Conservation (phyloP, 2,329 filamentous ascomycete species). For the Venturia nashicola region DNA sequence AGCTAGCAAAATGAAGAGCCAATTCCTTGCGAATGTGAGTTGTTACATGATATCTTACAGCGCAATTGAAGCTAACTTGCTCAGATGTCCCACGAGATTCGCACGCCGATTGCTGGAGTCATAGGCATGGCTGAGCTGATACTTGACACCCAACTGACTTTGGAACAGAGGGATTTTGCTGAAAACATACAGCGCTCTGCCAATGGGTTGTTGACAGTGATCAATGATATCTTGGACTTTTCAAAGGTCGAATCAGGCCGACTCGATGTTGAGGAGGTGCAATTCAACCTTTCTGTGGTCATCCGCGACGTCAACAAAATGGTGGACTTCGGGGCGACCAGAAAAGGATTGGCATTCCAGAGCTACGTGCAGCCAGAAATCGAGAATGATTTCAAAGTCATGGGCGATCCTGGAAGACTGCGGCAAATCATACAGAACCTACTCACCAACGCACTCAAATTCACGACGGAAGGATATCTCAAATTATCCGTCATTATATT, state of each 20-base stretch:
- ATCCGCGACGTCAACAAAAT: conserved; percentile 75
- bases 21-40: conserved; percentile 55
- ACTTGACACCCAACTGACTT: conserved; percentile 52
- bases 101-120: conserved; percentile 67
- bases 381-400: conserved; percentile 59
- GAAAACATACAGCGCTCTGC: conserved; percentile 70
- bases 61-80: conserved; percentile 34
- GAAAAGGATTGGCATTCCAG: conserved; percentile 63
- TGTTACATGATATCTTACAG: not conserved
- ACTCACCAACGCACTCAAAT: conserved; percentile 42
- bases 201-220: conserved; percentile 72
- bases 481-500: conserved; percentile 53
- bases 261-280: conserved; percentile 67
- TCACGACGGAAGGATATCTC: conserved; percentile 25
- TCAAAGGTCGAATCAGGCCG: conserved; percentile 74
- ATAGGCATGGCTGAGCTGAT: conserved; percentile 70
- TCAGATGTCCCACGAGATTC: conserved; percentile 64
- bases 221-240: conserved; percentile 85
- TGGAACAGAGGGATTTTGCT: conserved; percentile 62
- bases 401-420: conserved; percentile 74
- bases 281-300: conserved; percentile 62
- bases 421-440: conserved; percentile 76
- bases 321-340: conserved; percentile 72
- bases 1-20: conserved; percentile 66
- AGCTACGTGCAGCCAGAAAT: conserved; percentile 52